phyloP scores from a whole-genome alignment of 345 rosid genomes.

The Noccaea caerulescens region DNA sequence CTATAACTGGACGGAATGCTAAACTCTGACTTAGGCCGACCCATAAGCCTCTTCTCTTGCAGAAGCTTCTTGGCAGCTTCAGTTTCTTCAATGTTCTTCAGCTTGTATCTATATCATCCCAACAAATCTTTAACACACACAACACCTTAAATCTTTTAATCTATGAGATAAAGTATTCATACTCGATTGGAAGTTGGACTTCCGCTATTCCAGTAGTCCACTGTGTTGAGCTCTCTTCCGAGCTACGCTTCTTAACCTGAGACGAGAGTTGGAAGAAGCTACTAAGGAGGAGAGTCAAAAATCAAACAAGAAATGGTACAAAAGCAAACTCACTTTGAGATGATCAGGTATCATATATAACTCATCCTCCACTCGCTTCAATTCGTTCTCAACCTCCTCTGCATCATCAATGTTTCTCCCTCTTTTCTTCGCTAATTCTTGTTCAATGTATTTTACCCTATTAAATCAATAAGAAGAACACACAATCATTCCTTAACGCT shows the following conservation, averaged over 20 bases:
- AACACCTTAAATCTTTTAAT: not conserved
- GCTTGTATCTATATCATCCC: conserved; percentile 65
- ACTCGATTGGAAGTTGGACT: conserved; percentile 96
- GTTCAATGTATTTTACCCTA: conserved; percentile 87
- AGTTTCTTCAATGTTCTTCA: conserved; percentile 93
- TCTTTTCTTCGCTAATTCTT: conserved; percentile 87
- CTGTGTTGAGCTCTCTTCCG: conserved; percentile 97
- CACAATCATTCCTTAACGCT: conserved; percentile 10
- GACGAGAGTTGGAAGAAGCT: not conserved
- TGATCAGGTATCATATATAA: conserved; percentile 90
- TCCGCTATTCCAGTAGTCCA: conserved; percentile 99
- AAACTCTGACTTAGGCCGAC: conserved; percentile 68
- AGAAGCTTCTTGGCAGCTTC: conserved; percentile 99
- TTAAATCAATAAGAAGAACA: not conserved
- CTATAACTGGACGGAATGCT: conserved; percentile 93
- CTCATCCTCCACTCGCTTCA: conserved; percentile 86
- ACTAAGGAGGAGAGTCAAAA: too few relatives aligned
- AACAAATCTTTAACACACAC: not conserved
- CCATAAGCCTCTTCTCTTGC: conserved; percentile 88
- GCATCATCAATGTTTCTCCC: conserved; percentile 61
- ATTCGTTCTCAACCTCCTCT: conserved; percentile 68
- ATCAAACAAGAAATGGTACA: too few relatives aligned
- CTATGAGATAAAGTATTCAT: conserved; percentile 27
- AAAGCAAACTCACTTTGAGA: conserved; percentile 65
- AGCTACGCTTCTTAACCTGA: conserved; percentile 85